Percentiles rank a stretch among this genome's conserved stretches.
Conservation (phyloP, 805 yeast genomes). For the Danielozyma ontarioensis region DNA sequence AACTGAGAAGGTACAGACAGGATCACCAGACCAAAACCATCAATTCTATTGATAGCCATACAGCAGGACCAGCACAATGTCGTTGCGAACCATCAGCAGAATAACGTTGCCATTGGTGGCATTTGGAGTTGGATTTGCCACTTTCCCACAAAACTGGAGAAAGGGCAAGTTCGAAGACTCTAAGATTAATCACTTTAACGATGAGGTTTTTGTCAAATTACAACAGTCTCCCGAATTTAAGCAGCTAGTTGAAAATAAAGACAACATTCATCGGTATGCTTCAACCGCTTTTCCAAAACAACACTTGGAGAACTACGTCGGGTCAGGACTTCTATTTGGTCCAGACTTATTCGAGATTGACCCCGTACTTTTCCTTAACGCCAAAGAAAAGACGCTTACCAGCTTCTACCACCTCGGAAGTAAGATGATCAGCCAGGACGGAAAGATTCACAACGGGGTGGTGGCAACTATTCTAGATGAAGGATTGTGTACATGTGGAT, state of each 20-base stretch:
- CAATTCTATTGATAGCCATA: too few relatives aligned
- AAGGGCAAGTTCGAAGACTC: conserved; percentile 10
- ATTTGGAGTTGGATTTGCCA: conserved; percentile 22
- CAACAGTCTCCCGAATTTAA: conserved; percentile 14
- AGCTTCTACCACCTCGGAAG: conserved; percentile 71
- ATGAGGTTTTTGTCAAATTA: conserved; percentile 14
- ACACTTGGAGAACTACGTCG: conserved; percentile 60
- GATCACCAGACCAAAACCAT: too few relatives aligned
- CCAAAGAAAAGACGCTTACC: conserved; percentile 46
- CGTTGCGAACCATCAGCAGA: conserved; percentile 25
- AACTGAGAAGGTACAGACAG: too few relatives aligned
- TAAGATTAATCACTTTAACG: conserved; percentile 14
- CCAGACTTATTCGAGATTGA: conserved; percentile 66
- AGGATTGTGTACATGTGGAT: conserved; percentile 80
- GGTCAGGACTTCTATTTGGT: conserved; percentile 68
- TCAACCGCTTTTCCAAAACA: conserved; percentile 44
- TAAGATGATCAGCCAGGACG: conserved; percentile 60
- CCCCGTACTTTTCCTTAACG: conserved; percentile 60
- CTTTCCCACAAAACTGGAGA: conserved; percentile 23
- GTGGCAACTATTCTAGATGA: conserved; percentile 79
- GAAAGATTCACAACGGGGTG: conserved; percentile 77
- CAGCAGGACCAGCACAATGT: too few relatives aligned
- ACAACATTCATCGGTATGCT: conserved; percentile 6
- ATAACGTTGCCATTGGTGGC: conserved; percentile 24
- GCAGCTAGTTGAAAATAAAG: conserved; percentile 9